Percentiles rank a stretch among this genome's conserved stretches.
Conservation (phyloP, 192 early-diverging fungal species). For the Rhizoclosmatium globosum region DNA sequence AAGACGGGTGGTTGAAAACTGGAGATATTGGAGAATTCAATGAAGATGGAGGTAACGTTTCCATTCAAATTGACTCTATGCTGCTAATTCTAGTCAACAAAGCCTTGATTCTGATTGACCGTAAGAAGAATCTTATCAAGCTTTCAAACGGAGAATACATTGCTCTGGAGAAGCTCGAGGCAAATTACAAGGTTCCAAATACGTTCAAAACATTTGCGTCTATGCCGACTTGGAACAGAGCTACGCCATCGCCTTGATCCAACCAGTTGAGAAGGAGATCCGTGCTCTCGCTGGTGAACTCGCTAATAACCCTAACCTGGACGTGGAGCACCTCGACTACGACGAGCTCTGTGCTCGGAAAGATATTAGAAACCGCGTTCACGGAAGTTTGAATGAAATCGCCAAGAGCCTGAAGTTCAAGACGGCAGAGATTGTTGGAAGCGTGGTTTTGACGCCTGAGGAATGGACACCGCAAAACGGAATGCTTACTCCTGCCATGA, state of each 20-base stretch:
- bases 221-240: constrained; percentile 71
- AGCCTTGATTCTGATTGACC: constrained; percentile 84
- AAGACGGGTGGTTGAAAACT: constrained; percentile 88
- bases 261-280: constrained; percentile 64
- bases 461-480: constrained; percentile 93
- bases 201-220: constrained; percentile 72
- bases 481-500: constrained; percentile 69
- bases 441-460: constrained; percentile 71
- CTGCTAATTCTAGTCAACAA: constrained; percentile 40
- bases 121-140: constrained; percentile 94
- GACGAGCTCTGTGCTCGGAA: constrained; percentile 57
- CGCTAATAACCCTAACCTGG: constrained; percentile 14
- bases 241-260: constrained; percentile 80
- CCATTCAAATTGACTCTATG: constrained; percentile 79
- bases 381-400: constrained; percentile 61
- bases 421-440: constrained; percentile 76
- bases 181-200: constrained; percentile 79
- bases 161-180: constrained; percentile 93
- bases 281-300: neutral
- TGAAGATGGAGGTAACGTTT: constrained; percentile 63
- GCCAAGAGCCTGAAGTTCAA: constrained; percentile 74
- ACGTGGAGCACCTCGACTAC: constrained; percentile 45
- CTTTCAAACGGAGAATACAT: constrained; percentile 86
- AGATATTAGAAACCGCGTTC: constrained; percentile 51
- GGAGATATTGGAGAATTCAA: constrained; percentile 92